Evolutionary conservation across 495 filamentous ascomycete genomes (phyloP).

Genomic region (Tuber melanosporum): DNA sequence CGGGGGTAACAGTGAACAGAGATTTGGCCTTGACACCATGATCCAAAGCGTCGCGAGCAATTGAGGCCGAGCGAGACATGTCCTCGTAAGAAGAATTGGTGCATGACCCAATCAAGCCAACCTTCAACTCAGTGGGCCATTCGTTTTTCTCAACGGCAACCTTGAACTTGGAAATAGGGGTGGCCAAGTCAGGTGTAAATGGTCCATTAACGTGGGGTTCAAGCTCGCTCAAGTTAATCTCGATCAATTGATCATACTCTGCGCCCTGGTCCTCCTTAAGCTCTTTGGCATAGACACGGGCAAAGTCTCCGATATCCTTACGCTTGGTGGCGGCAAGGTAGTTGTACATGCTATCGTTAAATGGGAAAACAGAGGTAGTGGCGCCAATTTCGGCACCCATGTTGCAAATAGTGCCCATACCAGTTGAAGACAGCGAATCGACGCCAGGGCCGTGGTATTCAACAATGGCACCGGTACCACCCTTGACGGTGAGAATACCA

Average conservation of each 20-base stretch:
- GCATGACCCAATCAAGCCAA: conserved; percentile 95
- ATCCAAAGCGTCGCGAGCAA: conserved; percentile 87
- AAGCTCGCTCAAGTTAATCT: conserved; percentile 88
- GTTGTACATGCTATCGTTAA: conserved; percentile 95
- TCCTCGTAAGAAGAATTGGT: conserved; percentile 99
- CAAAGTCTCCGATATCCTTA: conserved; percentile 79
- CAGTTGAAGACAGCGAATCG: conserved; percentile 56
- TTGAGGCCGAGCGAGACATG: conserved; percentile 91
- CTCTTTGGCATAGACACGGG: conserved; percentile 74
- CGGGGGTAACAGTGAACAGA: conserved; percentile 89
- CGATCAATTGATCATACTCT: conserved; percentile 92
- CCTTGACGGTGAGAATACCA: conserved; percentile 94
- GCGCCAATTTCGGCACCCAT: conserved; percentile 66
- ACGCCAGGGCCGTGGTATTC: conserved; percentile 91
- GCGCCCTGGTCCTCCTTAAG: conserved; percentile 87
- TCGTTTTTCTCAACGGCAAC: conserved; percentile 86
- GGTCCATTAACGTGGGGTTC: conserved; percentile 99
- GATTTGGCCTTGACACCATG: conserved; percentile 93
- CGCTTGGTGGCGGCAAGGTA: conserved; percentile 93
- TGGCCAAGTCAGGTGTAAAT: conserved; percentile 98
- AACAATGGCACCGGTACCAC: conserved; percentile 93
- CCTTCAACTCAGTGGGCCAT: conserved; percentile 97
- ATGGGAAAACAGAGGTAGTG: conserved; percentile 96
- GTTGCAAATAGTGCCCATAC: conserved; percentile 67
- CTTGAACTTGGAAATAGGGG: conserved; percentile 95